Percentiles rank a stretch among this genome's conserved stretches.
These are phyloP conservation scores for Metarhizium guizhouense DNA, from an alignment of 2,329 filamentous ascomycete genomes.

Conservation along the genomic window DNA sequence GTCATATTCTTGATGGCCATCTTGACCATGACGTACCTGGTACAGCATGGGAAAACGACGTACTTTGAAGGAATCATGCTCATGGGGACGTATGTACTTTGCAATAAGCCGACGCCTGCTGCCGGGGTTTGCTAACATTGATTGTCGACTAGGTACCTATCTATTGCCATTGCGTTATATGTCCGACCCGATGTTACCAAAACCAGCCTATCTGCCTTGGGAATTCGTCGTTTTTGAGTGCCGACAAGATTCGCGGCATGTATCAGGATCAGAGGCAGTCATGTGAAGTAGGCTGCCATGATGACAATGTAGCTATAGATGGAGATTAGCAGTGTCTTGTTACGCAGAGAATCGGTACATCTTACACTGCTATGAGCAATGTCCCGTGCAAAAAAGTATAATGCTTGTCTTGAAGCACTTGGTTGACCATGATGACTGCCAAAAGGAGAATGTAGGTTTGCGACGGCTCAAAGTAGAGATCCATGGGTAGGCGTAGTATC, in stretches of 20 bases:
- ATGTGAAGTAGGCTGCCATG: constrained; percentile 4
- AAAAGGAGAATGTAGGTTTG: constrained; percentile 10
- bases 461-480: constrained; percentile 10
- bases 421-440: constrained; percentile 9
- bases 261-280: not conserved
- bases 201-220: not conserved
- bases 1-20: constrained; percentile 10
- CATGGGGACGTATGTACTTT: constrained; percentile 10
- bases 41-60: constrained; percentile 10
- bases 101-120: not conserved
- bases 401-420: constrained; percentile 9
- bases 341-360: not conserved
- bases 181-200: constrained; percentile 7
- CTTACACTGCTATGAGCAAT: constrained; percentile 10
- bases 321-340: not conserved
- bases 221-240: not conserved
- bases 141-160: constrained; percentile 6
- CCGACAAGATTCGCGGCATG: not conserved
- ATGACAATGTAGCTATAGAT: constrained; percentile 2
- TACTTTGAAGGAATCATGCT: constrained; percentile 12
- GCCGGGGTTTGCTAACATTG: not conserved
- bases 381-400: constrained; percentile 11
- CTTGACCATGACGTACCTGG: constrained; percentile 10
- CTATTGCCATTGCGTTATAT: constrained; percentile 8
- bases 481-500: constrained; percentile 5